Evolutionary conservation across 352 stramenopile species (phyloP), one percentile per base, ranked within the genome.

Genomic region (Elongisporangium anandrum): DNA sequence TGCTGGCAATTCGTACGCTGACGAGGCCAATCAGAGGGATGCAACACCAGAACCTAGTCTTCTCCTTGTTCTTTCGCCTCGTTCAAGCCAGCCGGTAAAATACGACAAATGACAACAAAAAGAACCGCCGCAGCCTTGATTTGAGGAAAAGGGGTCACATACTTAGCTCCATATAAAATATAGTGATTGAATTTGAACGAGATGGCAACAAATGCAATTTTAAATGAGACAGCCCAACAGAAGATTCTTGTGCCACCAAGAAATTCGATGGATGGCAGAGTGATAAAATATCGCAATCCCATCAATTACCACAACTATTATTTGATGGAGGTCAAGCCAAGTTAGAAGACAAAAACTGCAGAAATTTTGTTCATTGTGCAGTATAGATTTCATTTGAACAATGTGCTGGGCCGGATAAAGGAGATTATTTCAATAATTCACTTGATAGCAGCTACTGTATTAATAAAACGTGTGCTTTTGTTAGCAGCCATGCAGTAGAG

Each of bases 1-100:
- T 56, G 56, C 49, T 61, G 56, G 48, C 56, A 61, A 52, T 56
- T 61, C 23, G 51, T 16, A 24, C 52, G 20, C 52, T 60, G 23
- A 47, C 56, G 52, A 61, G 45, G 23, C n/a, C 41, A 29, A 7
- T 22, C 9, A 56, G 19, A 48, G 3, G 38, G 24, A 52, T 54
- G 56, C 56, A 61, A 56, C 56, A 61, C 56, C 56, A 56, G 56
- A 56, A 61, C 34, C 16, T 13, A 41, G 4, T 13, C 29, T 41
- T 41, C 29, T 41, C 29, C 9, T 13, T 41, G 29, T 41, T 41
- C 29, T 41, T 15, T 13, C 1, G 5, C 9, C 2, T 15, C 9
- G 13, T 41, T 41, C 29, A 41, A 41, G 29, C 29, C 29, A 41
- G 29, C 5, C 29, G 29, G 29, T 15, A 41, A 41, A 41, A 13